Conservation (phyloP, 148 eudicot species). For the Persicaria maculosa region DNA sequence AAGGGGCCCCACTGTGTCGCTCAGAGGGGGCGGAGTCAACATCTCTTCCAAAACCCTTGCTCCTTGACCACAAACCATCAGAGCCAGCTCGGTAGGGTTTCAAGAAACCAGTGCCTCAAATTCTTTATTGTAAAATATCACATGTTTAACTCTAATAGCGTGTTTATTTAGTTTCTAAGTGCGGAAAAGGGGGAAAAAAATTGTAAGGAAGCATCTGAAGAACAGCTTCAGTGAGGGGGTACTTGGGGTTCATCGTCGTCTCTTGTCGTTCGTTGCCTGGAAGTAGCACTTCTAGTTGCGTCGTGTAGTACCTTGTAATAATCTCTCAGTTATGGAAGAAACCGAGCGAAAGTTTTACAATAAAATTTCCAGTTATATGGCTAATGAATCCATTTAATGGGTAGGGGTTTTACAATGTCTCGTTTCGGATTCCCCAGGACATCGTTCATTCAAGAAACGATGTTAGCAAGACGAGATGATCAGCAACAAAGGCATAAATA, state of each 20-base stretch:
- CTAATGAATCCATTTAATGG: too few relatives aligned
- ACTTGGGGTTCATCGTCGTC: neutral
- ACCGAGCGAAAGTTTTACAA: neutral
- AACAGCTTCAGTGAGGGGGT: constrained; percentile 7
- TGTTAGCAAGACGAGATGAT: too few relatives aligned
- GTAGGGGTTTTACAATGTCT: too few relatives aligned
- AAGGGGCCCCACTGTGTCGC: constrained; percentile 1
- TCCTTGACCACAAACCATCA: neutral
- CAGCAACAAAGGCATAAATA: too few relatives aligned
- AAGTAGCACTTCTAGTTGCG: neutral
- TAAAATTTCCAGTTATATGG: too few relatives aligned
- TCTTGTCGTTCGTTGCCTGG: neutral
- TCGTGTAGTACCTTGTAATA: neutral
- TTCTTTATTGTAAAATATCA: constrained; percentile 11
- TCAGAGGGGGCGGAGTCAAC: constrained; percentile 6
- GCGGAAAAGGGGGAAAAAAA: neutral
- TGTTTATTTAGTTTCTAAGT: constrained; percentile 4
- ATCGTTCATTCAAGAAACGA: too few relatives aligned
- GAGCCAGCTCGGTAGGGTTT: neutral
- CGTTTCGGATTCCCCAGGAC: too few relatives aligned
- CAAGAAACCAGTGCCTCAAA: neutral
- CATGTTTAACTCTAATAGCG: constrained; percentile 2
- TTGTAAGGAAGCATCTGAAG: neutral
- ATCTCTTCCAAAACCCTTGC: constrained; percentile 8
- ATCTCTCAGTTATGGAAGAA: neutral